Conservation (phyloP, 2,329 filamentous ascomycete species). For the Scytalidium lignicola region DNA sequence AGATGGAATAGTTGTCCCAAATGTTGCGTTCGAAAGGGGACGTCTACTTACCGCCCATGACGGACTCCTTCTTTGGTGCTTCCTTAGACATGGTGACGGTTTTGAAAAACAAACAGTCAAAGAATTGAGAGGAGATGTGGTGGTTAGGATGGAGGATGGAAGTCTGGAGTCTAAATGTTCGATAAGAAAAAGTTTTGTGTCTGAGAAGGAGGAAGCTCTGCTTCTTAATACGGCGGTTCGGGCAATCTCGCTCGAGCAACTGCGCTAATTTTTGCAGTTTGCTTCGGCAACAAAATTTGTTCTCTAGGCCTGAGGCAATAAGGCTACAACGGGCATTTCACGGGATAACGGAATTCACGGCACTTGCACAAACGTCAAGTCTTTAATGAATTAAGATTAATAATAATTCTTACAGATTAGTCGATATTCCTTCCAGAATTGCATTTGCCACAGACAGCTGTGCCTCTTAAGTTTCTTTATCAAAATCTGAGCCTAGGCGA, state of each 20-base stretch:
- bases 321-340: not conserved
- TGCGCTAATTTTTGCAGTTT: not conserved
- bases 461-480: too few species aligned
- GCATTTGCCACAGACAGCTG: too few species aligned
- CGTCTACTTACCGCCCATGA: slow-evolving; percentile 65
- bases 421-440: too few species aligned
- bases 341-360: not conserved
- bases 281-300: not conserved
- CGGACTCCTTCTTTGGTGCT: slow-evolving; percentile 47
- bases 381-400: too few species aligned
- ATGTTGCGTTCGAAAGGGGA: slow-evolving; percentile 24
- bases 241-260: not conserved
- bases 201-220: not conserved
- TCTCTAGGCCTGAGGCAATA: not conserved
- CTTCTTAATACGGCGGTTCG: not conserved
- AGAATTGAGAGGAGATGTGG: slow-evolving; percentile 58
- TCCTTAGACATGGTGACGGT: slow-evolving; percentile 40
- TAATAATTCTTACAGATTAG: too few species aligned
- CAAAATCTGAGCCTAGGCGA: too few species aligned
- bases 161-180: slow-evolving; percentile 5
- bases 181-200: slow-evolving; percentile 1
- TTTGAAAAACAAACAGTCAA: slow-evolving; percentile 29
- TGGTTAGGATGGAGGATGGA: slow-evolving; percentile 21
- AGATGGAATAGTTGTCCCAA: slow-evolving; percentile 11
- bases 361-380: not conserved